Conservation (phyloP, 176 grass and related monocot species). For the Raddia distichophylla region DNA sequence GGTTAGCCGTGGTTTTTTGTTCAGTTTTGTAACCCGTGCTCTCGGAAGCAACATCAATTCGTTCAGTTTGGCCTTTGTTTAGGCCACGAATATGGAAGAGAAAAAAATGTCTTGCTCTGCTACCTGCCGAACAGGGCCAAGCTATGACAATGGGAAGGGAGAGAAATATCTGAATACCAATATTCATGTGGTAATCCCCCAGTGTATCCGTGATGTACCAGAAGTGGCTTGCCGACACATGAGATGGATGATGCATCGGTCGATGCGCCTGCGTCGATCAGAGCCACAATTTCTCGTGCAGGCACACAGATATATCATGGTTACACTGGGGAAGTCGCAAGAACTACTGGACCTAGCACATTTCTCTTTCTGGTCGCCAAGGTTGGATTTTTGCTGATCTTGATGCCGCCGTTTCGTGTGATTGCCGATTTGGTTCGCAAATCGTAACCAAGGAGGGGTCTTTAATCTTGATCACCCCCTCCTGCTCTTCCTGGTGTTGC, state of each 20-base stretch:
- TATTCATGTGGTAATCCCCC: background rate
- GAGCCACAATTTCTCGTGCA: background rate
- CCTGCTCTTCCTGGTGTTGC: slow-evolving; percentile 36
- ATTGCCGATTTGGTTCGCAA: background rate
- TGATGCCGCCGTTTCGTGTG: background rate
- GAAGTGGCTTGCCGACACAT: background rate
- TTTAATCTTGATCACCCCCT: slow-evolving; percentile 33
- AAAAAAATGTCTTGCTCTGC: background rate
- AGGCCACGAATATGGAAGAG: background rate
- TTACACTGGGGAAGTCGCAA: slow-evolving; percentile 50
- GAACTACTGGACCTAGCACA: background rate
- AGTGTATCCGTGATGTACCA: slow-evolving; percentile 68
- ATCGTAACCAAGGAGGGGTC: background rate
- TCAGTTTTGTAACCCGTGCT: too few relatives aligned
- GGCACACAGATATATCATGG: slow-evolving; percentile 45
- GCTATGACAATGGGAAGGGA: background rate
- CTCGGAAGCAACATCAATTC: background rate
- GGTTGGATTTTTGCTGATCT: slow-evolving; percentile 5
- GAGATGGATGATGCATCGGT: background rate
- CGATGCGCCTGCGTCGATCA: background rate
- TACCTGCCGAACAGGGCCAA: background rate
- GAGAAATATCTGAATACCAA: too few relatives aligned
- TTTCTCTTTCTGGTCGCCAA: too few relatives aligned
- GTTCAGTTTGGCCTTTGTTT: background rate
- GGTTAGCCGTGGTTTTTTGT: too few relatives aligned